A percentile compares a stretch with the other conserved stretches of the same genome.
Conservation (phyloP, 306 rosid species). For the Abrus pulchellus region DNA sequence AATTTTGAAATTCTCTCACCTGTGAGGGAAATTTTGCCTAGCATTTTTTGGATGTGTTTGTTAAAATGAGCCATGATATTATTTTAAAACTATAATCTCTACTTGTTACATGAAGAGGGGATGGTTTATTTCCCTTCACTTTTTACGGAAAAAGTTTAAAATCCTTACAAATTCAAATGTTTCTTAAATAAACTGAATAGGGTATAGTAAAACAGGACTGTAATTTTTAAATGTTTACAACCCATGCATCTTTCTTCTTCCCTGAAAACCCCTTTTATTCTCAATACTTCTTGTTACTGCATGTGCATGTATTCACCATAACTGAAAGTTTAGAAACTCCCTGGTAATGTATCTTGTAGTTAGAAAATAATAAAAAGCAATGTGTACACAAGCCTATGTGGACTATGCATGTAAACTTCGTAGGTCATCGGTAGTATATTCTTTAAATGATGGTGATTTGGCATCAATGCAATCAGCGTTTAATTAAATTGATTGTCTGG, state of each 20-base stretch:
- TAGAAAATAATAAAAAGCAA: background rate
- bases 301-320: background rate
- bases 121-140: background rate
- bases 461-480: background rate
- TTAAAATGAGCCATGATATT: conserved; percentile 17
- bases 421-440: background rate
- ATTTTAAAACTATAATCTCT: conserved; percentile 1
- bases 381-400: background rate
- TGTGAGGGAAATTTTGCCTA: conserved; percentile 30
- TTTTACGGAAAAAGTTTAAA: conserved; percentile 1
- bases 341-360: background rate
- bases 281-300: background rate
- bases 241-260: conserved; percentile 11
- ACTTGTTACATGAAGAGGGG: background rate
- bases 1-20: conserved; percentile 40
- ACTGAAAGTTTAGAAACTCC: background rate
- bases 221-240: conserved; percentile 23
- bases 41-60: conserved; percentile 20
- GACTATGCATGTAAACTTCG: conserved; percentile 10
- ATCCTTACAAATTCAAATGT: conserved; percentile 18
- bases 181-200: conserved; percentile 8
- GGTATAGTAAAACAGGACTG: background rate
- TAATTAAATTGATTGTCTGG: conserved; percentile 5
- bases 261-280: background rate
- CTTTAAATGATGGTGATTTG: background rate